Base-by-base conservation (phyloP, 306 rosid species). In the Inga laurina region DNA sequence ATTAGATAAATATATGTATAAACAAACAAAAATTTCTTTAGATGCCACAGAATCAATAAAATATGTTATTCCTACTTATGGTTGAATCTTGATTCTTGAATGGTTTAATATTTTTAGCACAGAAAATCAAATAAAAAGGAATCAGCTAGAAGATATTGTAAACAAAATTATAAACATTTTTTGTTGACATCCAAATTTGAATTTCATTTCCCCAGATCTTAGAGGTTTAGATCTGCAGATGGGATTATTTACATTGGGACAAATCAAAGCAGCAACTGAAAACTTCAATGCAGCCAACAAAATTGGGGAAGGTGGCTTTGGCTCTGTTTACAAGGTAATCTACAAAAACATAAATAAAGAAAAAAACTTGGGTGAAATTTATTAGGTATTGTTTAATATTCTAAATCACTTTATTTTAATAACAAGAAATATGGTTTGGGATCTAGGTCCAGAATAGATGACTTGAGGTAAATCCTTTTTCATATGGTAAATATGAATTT, bases 221-320 rank as follows among this genome's bases (percentile, higher is more conserved):
- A 65, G 19, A 13, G 71, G n/a, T 65, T 65, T 65, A 15, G 43
- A 65, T 65, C 44, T 65, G 10, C 71, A 32, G 71, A 65, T 65
- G 71, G 43, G 71, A 32, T 65, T 65, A 0, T 65, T 65, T 65
- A 65, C 71, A 32, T 65, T 34, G 15, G 15, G 71, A 32, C 71
- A 65, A 65, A 65, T 65, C 71, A 65, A 65, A 34, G 71, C 71
- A 15, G 44, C 71, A 30, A 65, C 71, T 34, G 19, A 34, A 32
- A 65, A 34, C 71, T 65, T 65, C 71, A 32, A 65, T 32, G 43
- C 71, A 65, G 71, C 71, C 39, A 65, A 65, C 39, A 65, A 32
- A 65, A 65, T 65, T 65, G 71, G 71, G 71, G 71, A 65, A 65
- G 71, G 71, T 32, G 71, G 70, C 16, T 65, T 65, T 65, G 71